A percentile compares a stretch with the other conserved stretches of the same genome.
These are phyloP conservation scores for Pseudogymnoascus sp. DNA, from an alignment of 2,329 filamentous ascomycete genomes.

Conservation along the genomic window DNA sequence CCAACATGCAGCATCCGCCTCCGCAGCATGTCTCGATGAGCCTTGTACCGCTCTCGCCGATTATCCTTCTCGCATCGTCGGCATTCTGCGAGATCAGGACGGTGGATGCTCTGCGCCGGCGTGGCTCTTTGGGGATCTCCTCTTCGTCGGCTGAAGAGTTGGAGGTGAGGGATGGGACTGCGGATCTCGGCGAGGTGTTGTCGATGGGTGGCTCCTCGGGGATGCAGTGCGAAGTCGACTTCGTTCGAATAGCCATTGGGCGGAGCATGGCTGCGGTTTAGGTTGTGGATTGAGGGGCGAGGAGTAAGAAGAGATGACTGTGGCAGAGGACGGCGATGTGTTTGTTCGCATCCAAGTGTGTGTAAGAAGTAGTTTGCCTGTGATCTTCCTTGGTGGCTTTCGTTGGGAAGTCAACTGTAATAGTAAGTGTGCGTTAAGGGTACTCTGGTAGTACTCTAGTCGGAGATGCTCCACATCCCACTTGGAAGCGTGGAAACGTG, in stretches of 20 bases:
- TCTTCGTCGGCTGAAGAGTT: conserved; percentile 44
- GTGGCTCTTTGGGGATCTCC: conserved; percentile 34
- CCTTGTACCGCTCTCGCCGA: conserved; percentile 53
- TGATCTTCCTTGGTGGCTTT: not conserved
- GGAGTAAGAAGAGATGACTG: not conserved
- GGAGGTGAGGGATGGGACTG: conserved; percentile 53
- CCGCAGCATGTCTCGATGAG: conserved; percentile 56
- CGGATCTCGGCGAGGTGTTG: conserved; percentile 34
- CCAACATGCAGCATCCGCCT: conserved; percentile 52
- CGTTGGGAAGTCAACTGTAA: not conserved
- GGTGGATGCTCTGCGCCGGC: conserved; percentile 58
- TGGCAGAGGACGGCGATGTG: not conserved
- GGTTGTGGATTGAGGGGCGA: not conserved
- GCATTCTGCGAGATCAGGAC: conserved; percentile 56
- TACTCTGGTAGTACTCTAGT: not conserved
- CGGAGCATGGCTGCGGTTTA: conserved; percentile 7
- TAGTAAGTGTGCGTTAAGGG: conserved; percentile 3
- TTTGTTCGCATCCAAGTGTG: not conserved
- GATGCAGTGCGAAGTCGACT: conserved; percentile 14
- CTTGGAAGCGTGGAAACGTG: not conserved
- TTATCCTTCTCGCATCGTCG: conserved; percentile 53
- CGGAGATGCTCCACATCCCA: not conserved
- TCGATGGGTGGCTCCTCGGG: conserved; percentile 10
- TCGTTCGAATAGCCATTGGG: conserved; percentile 25
- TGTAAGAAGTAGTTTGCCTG: not conserved